Base-by-base conservation (phyloP, 2,329 filamentous ascomycete species). In the Aspergillus tubingensis region DNA sequence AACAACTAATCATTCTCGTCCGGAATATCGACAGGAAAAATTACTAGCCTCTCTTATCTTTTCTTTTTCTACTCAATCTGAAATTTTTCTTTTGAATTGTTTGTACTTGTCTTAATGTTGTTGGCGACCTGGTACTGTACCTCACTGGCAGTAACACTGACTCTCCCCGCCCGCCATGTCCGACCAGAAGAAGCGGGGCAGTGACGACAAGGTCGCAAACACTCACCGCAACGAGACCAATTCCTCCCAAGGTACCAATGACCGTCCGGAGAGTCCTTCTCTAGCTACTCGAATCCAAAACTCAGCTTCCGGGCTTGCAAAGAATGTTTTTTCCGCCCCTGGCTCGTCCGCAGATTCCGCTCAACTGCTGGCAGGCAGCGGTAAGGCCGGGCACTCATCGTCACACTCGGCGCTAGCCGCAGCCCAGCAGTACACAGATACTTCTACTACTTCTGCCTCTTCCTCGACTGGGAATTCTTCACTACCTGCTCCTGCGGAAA, bases 221-320 rank as follows among this genome's bases (percentile, higher is more conserved):
- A 25, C 60, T 43, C 44, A 54, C 49, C 58, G 25, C 41, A 60
- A 52, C 43, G 50, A 60, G 27, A 19, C 50, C 49, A 60, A 63
- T 21, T 30, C 36, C 30, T 27, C 51, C 25, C 50, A 36, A 27
- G 48, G 59, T 23, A 25, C 54, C 19, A 54, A 58, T 32, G 51
- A 57, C 23, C 50, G 65, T 38, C 62, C 67, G 62, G 57, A 61
- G 23, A 51, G 57, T 17, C 62, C 61, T 19, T 74, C 72, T 15
- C 58, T 77, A 15, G 53, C 71, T 15, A 56, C 44, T 54, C 67
- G 68, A 25, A 72, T 73, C 44, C 70, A 73, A 56, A 66, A 68
- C 52, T 79, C 77, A 25, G 77, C 77, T 30, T 69, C 66, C 11
- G 68, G 70, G 0, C 70, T 79, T 30, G 64, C 75, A 21, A 68